phyloP scores from a whole-genome alignment of 2,329 filamentous ascomycete species.

The Scortechinia acanthostroma region DNA sequence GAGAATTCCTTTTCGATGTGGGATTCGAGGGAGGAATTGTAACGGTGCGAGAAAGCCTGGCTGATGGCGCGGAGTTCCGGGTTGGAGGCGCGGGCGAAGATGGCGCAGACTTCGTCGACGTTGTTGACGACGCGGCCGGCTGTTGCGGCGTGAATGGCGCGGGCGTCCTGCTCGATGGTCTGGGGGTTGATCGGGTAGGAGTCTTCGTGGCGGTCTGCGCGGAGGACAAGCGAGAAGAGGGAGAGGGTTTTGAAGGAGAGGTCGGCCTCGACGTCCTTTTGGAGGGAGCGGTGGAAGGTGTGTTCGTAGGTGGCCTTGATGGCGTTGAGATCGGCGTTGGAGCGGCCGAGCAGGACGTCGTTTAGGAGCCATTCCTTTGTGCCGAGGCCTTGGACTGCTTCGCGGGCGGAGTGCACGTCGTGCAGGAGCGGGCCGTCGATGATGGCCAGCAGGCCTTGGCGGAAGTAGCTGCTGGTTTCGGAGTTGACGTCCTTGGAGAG shows the following conservation, averaged over 20 bases:
- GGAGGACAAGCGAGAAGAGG: slow-evolving; percentile 77
- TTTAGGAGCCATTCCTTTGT: slow-evolving; percentile 84
- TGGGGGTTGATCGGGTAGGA: slow-evolving; percentile 66
- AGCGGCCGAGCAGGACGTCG: slow-evolving; percentile 74
- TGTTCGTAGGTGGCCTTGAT: slow-evolving; percentile 76
- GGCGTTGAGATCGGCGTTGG: slow-evolving; percentile 79
- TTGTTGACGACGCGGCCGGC: slow-evolving; percentile 70
- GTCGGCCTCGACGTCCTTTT: slow-evolving; percentile 69
- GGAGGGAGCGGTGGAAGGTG: slow-evolving; percentile 59
- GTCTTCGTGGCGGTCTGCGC: slow-evolving; percentile 72
- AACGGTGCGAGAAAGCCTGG: slow-evolving; percentile 67
- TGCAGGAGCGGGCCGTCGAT: slow-evolving; percentile 72
- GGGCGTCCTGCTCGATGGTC: slow-evolving; percentile 69
- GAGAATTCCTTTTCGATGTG: slow-evolving; percentile 78
- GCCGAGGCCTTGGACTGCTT: slow-evolving; percentile 71
- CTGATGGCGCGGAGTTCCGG: slow-evolving; percentile 78
- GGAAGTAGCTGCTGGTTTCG: slow-evolving; percentile 71
- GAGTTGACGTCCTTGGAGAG: slow-evolving; percentile 70
- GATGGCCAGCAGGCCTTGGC: slow-evolving; percentile 68
- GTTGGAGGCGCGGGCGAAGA: slow-evolving; percentile 71
- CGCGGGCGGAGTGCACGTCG: slow-evolving; percentile 65
- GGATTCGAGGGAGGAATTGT: slow-evolving; percentile 62
- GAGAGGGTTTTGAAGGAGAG: slow-evolving; percentile 79
- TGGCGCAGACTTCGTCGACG: slow-evolving; percentile 69
- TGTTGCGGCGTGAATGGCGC: slow-evolving; percentile 70